phyloP scores from a whole-genome alignment of 306 rosid species.

The Elaeagnus macrophylla region DNA sequence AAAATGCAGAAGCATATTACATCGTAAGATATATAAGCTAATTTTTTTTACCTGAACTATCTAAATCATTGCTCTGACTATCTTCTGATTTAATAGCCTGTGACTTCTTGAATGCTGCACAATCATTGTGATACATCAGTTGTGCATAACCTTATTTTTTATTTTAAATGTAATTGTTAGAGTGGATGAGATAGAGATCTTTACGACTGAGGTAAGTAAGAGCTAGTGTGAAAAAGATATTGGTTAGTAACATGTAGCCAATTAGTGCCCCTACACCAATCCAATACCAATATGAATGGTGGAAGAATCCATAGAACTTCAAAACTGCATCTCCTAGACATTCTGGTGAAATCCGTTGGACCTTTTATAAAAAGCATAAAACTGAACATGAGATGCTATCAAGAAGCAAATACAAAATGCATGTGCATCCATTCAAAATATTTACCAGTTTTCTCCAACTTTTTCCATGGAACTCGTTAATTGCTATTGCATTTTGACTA shows the following conservation, averaged over 20 bases:
- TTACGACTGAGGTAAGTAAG: slow-evolving; percentile 46
- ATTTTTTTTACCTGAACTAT: slow-evolving; percentile 6
- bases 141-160: neutral
- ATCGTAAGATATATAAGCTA: slow-evolving; percentile 5
- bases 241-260: slow-evolving; percentile 41
- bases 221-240: slow-evolving; percentile 34
- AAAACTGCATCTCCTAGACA: slow-evolving; percentile 41
- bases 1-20: too few species aligned
- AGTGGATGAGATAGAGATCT: slow-evolving; percentile 9
- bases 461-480: slow-evolving; percentile 58
- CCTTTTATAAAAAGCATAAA: slow-evolving; percentile 22
- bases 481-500: slow-evolving; percentile 49
- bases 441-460: slow-evolving; percentile 63
- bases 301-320: slow-evolving; percentile 45
- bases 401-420: neutral
- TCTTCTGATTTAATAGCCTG: slow-evolving; percentile 30
- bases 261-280: slow-evolving; percentile 51
- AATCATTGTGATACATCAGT: slow-evolving; percentile 4
- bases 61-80: slow-evolving; percentile 12
- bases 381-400: neutral
- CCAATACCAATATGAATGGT: slow-evolving; percentile 59
- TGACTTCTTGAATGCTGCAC: slow-evolving; percentile 41
- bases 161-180: neutral
- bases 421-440: slow-evolving; percentile 3
- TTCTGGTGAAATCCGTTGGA: slow-evolving; percentile 26